phyloP scores from a whole-genome alignment of 495 filamentous ascomycete genomes.

The Talaromyces nanjingensis region DNA sequence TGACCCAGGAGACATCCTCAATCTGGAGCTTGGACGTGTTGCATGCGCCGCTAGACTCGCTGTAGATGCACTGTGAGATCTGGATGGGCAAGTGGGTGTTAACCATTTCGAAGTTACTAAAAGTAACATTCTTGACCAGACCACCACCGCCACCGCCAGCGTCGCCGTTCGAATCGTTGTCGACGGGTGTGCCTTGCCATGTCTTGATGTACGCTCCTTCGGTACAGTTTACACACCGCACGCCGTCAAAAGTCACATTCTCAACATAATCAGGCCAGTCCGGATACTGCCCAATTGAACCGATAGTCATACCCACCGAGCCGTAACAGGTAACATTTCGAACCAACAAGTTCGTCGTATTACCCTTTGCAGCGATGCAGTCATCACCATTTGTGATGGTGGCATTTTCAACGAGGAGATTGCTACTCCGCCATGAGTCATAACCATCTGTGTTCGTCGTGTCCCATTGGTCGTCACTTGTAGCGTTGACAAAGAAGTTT shows the following conservation, averaged over 20 bases:
- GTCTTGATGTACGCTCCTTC: constrained; percentile 53
- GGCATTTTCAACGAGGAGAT: constrained; percentile 24
- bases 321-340: constrained; percentile 26
- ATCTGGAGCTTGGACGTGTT: constrained; percentile 45
- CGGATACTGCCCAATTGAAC: constrained; percentile 40
- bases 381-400: constrained; percentile 31
- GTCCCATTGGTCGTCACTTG: constrained; percentile 22
- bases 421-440: constrained; percentile 27
- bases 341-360: constrained; percentile 32
- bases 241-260: constrained; percentile 22
- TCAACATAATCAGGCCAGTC: constrained; percentile 21
- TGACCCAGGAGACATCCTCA: constrained; percentile 45
- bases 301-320: constrained; percentile 26
- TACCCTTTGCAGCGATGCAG: constrained; percentile 29
- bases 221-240: constrained; percentile 27
- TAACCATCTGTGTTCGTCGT: constrained; percentile 35
- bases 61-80: constrained; percentile 53
- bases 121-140: constrained; percentile 44
- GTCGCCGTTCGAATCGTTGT: constrained; percentile 24
- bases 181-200: constrained; percentile 29
- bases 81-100: constrained; percentile 51
- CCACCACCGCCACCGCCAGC: constrained; percentile 27
- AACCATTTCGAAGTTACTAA: constrained; percentile 38
- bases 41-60: constrained; percentile 30
- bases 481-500: constrained; percentile 39